Evolutionary conservation across 2,329 filamentous ascomycete species (phyloP), one percentile per base, ranked within the genome.

Genomic region (Penicillium sp.): DNA sequence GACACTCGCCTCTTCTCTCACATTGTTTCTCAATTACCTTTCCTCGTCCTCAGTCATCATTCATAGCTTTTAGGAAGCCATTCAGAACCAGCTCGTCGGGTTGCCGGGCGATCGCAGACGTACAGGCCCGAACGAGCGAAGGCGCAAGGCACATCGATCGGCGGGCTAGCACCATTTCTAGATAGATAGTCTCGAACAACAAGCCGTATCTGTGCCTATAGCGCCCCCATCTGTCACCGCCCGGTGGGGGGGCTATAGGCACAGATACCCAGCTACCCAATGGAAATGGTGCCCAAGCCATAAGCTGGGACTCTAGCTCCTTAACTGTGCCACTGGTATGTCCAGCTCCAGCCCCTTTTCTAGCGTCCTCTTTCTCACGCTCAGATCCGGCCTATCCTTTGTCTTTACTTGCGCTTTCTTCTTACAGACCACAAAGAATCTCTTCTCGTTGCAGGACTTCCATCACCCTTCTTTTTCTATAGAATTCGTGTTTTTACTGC

Each of bases 71-170:
- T 49, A 54, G 52, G 48, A 58, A 56, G 45, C 56, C 58, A 60
- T 52, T 45, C 59, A 48, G 61, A 58, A 58, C 61, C 60, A 57
- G 13, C 39, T 31, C 49, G 8, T 49, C 54, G 61, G 61, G 60
- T 60, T 56, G 48, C 61, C 57, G 57, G 58, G 48, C 58, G 61
- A 63, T 59, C 52, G 51, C 56, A 56, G 52, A 56, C 39, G 50
- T 53, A 52, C 56, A 50, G 54, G 31, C 49, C 58, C 52, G 49
- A 57, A 57, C 49, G 48, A 62, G 59, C 62, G 60, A 59, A 58
- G 57, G 54, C 52, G 61, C 57, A 56, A 60, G 62, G 62, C 60
- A 36, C 13, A 42, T 43, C 49, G 56, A 61, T 60, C 57, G 42
- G 41, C 51, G 48, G 44, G 29, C 53, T 53, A 55, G 49, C 47